Conservation (phyloP, 2,329 filamentous ascomycete species). For the Trichoderma polysporum region DNA sequence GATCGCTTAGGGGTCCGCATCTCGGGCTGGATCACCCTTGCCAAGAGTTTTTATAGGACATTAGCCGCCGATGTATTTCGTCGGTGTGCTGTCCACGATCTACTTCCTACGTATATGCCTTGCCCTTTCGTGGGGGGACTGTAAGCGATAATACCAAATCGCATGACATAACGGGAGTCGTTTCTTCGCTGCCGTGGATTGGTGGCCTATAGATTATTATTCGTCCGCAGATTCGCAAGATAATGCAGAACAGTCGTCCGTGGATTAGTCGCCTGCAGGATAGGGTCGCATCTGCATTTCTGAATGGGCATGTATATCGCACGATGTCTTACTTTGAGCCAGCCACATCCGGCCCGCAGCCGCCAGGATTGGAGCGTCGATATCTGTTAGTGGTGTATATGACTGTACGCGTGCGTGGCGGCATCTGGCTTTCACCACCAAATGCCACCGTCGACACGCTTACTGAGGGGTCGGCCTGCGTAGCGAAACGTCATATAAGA, state of each 20-base stretch:
- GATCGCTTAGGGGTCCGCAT: slow-evolving; percentile 13
- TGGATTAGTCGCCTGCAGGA: neutral
- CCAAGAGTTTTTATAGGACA: neutral
- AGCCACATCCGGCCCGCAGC: neutral
- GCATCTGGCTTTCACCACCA: neutral
- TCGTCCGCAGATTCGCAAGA: neutral
- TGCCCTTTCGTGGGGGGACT: neutral
- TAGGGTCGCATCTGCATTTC: neutral
- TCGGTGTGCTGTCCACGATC: neutral
- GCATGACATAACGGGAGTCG: slow-evolving; percentile 4
- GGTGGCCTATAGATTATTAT: neutral
- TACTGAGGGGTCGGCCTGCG: slow-evolving; percentile 9
- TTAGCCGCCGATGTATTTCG: neutral
- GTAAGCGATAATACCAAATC: neutral
- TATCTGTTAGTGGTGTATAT: slow-evolving; percentile 7
- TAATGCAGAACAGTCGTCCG: neutral
- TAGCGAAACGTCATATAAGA: slow-evolving; percentile 9
- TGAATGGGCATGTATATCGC: neutral
- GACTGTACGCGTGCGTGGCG: slow-evolving; percentile 12
- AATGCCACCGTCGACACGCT: neutral
- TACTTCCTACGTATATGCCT: neutral
- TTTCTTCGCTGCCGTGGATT: neutral
- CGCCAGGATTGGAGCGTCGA: neutral
- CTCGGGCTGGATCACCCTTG: neutral
- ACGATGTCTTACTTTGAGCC: neutral